phyloP scores from a whole-genome alignment of 176 grass and related monocot genomes.

The Miscanthus lutarioriparius region DNA sequence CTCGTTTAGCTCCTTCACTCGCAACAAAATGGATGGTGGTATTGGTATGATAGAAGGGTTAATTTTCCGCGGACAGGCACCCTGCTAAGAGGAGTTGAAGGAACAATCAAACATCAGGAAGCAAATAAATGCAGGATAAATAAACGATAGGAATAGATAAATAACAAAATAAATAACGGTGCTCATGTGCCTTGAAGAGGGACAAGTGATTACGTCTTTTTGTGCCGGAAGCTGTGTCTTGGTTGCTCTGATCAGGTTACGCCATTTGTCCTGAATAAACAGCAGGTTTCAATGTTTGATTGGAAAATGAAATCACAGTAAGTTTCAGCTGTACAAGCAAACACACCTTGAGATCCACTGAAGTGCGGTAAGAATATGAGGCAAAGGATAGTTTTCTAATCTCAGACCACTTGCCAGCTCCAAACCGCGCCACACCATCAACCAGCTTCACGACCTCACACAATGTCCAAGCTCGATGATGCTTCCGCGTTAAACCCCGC shows the following conservation, averaged over 20 bases:
- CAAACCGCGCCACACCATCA: slow-evolving; percentile 83
- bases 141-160: not conserved
- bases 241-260: slow-evolving; percentile 92
- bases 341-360: slow-evolving; percentile 95
- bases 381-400: slow-evolving; percentile 80
- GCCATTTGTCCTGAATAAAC: slow-evolving; percentile 88
- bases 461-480: slow-evolving; percentile 94
- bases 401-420: slow-evolving; percentile 97
- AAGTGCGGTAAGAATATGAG: slow-evolving; percentile 94
- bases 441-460: slow-evolving; percentile 90
- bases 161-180: not conserved
- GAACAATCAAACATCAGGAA: not conserved
- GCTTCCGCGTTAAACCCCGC: slow-evolving; percentile 64
- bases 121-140: not conserved
- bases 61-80: slow-evolving; percentile 56
- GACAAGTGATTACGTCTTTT: slow-evolving; percentile 57
- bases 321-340: slow-evolving; percentile 8
- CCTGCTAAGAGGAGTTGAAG: slow-evolving; percentile 40
- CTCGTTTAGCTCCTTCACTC: slow-evolving; percentile 77
- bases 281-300: not conserved
- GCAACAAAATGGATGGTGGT: slow-evolving; percentile 69
- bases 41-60: slow-evolving; percentile 71
- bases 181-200: not conserved
- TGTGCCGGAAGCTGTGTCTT: slow-evolving; percentile 53
- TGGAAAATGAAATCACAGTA: not conserved